These are phyloP conservation scores for Dendrocalamus latiflorus DNA, from an alignment of 202 grass and related monocot genomes.

Conservation along the genomic window DNA sequence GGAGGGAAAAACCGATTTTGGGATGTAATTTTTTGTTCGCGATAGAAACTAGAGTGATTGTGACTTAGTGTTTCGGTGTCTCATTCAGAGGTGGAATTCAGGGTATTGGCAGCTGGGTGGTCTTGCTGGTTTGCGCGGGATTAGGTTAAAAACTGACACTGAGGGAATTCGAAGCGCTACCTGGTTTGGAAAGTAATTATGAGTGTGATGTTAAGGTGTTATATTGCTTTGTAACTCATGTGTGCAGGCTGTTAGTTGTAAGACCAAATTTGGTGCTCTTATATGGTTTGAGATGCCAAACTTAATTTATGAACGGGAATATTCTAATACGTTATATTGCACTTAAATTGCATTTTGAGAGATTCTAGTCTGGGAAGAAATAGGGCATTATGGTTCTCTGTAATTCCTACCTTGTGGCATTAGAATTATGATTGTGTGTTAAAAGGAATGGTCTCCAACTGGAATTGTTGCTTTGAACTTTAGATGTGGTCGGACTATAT, in stretches of 20 bases:
- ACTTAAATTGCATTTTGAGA: not conserved
- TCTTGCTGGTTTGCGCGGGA: not conserved
- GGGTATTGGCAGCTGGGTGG: not conserved
- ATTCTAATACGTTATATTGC: not conserved
- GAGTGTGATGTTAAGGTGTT: not conserved
- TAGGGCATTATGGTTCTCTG: constrained; percentile 1
- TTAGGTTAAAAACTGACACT: constrained; percentile 1
- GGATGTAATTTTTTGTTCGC: not conserved
- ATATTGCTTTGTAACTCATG: not conserved
- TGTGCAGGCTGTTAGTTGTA: constrained; percentile 12
- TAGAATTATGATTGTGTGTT: not conserved
- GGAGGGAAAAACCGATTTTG: not conserved
- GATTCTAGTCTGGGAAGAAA: not conserved
- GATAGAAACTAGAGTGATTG: not conserved
- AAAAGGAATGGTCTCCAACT: not conserved
- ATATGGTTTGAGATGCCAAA: not conserved
- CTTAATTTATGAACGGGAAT: not conserved
- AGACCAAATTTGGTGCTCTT: constrained; percentile 1
- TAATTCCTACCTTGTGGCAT: not conserved
- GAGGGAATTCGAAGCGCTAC: not conserved
- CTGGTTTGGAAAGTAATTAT: constrained; percentile 22
- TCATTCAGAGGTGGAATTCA: not conserved
- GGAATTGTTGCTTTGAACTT: constrained; percentile 5
- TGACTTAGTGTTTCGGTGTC: not conserved
- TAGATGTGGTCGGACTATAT: not conserved